phyloP scores from a whole-genome alignment of 108 stramenopile genomes.

The Pseudonitzschia delicatissima region DNA sequence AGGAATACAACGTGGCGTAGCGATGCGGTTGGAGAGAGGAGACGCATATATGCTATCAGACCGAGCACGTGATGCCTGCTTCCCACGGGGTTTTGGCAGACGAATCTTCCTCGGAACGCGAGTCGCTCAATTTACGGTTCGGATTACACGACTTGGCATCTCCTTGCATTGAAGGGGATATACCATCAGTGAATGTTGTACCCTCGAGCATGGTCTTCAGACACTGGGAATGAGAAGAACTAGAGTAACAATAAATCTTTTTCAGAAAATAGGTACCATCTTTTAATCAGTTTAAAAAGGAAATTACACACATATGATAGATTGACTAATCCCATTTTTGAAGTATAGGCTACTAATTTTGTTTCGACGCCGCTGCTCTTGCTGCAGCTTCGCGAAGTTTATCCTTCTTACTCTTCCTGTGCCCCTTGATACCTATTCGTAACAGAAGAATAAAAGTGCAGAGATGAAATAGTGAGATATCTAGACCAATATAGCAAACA shows the following conservation, averaged over 20 bases:
- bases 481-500: neutral
- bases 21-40: constrained; percentile 21
- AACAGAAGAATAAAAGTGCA: neutral
- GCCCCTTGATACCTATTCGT: constrained; percentile 49
- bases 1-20: constrained; percentile 1
- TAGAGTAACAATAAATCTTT: neutral
- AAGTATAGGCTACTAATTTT: neutral
- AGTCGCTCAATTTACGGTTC: constrained; percentile 42
- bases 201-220: constrained; percentile 18
- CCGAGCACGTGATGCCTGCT: constrained; percentile 31
- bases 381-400: constrained; percentile 62
- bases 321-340: neutral
- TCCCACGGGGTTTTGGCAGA: constrained; percentile 38
- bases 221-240: constrained; percentile 9
- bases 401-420: constrained; percentile 78
- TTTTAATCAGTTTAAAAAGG: neutral
- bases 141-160: constrained; percentile 32
- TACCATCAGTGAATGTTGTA: neutral
- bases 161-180: neutral
- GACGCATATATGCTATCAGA: constrained; percentile 36
- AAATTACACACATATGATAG: neutral
- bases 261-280: neutral
- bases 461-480: neutral
- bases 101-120: constrained; percentile 11
- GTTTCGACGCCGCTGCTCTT: constrained; percentile 17